Base-by-base conservation (phyloP, 352 stramenopile species). In the Phytopythium vexans region DNA sequence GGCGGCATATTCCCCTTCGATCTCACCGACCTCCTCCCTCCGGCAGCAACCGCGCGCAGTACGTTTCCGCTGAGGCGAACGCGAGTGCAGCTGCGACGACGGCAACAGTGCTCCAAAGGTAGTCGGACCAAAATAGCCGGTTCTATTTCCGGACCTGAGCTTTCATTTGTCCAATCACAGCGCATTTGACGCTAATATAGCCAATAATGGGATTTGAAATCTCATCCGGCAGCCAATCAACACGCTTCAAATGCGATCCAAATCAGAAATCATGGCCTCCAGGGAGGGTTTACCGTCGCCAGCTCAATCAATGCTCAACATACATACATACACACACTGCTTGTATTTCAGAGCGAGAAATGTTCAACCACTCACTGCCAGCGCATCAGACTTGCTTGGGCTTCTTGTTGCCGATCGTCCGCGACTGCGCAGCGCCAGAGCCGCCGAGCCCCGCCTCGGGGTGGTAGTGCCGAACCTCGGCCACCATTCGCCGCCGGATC, bases 401-500 rank as follows among this genome's bases (percentile, higher is more conserved):
- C 43, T 74, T 74, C 56, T 72, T 77, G 56, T 50, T 72, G 52
- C 54, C 45, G 7, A 50, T 52, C 36, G 58, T 58, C 38, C 59
- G 64, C 5, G 45, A 15, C 54, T 72, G 52, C 43, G 49, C 1
- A 45, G 60, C 38, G 41, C 41, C 48, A 27, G 42, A 21, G 12
- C 41, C 37, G 37, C 45, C 51, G 52, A 60, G 46, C 32, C 68
- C 68, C 8, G 64, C 68, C 6, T 39, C 41, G 38, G 84, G 84
- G 54, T 94, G 82, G 49, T 94, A 92, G 62, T 84, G 88, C 8
- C 72, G 69, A 16, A 94, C 85, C 56, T 94, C 84, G 41, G 73
- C 67, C 21, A 89, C 57, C 82, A 94, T 92, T 44, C 84, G 84
- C 56, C 88, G 66, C 27, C 84, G 82, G 42, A 94, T 92, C 59